These are phyloP conservation scores for Tulasnella sp. DNA, from an alignment of 768 basidiomycete genomes.

Conservation along the genomic window DNA sequence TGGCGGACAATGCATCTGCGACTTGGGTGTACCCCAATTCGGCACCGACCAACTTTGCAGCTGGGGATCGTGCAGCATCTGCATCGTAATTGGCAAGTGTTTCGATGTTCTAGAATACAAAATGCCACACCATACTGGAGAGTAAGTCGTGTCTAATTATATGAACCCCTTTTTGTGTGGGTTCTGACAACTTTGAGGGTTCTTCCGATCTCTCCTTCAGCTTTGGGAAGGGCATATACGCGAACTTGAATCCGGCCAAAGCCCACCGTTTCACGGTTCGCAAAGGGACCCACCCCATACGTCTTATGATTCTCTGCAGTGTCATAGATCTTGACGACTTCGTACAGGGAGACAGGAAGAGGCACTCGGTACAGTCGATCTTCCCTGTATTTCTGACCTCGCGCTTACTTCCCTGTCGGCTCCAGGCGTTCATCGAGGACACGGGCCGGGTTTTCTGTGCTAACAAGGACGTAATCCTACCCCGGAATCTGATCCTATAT, in stretches of 20 bases:
- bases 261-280: constrained; percentile 20
- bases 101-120: constrained; percentile 25
- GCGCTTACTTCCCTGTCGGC: neutral
- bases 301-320: constrained; percentile 20
- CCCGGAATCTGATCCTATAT: constrained; percentile 14
- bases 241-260: neutral
- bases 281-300: constrained; percentile 10
- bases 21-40: neutral
- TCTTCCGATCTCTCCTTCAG: neutral
- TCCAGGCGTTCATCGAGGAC: neutral
- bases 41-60: neutral
- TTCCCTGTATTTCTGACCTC: neutral
- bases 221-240: constrained; percentile 22
- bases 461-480: constrained; percentile 21
- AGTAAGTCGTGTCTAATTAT: neutral
- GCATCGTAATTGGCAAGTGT: constrained; percentile 11
- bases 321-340: neutral
- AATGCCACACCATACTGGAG: neutral
- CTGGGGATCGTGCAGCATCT: constrained; percentile 25
- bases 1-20: constrained; percentile 25
- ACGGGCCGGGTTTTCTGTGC: neutral
- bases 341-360: neutral
- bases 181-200: neutral
- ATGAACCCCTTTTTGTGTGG: neutral
- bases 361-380: neutral